phyloP scores from a whole-genome alignment of 306 rosid species.

The Ceratonia siliqua region DNA sequence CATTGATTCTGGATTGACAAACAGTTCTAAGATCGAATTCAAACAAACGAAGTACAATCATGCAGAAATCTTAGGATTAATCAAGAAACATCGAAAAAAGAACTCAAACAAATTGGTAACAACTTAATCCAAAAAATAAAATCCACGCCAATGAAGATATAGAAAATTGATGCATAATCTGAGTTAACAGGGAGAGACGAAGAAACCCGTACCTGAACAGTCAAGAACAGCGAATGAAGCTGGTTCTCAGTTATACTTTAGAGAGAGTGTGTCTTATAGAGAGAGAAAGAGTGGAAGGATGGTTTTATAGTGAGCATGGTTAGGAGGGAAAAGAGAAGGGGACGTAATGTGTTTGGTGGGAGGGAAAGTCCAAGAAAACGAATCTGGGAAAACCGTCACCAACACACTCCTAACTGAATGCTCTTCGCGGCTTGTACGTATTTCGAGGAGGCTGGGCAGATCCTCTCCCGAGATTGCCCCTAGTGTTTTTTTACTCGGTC shows the following conservation, averaged over 20 bases:
- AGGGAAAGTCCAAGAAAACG: conserved; percentile 14
- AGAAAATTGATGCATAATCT: neutral
- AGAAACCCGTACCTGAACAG: conserved; percentile 29
- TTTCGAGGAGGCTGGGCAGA: neutral
- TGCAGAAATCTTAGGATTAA: neutral
- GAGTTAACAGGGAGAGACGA: neutral
- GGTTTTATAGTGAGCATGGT: conserved; percentile 19
- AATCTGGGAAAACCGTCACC: conserved; percentile 22
- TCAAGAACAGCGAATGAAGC: neutral
- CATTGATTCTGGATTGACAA: neutral
- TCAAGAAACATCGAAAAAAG: neutral
- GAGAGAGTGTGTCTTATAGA: conserved; percentile 9
- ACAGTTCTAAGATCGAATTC: neutral
- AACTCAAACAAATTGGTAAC: neutral
- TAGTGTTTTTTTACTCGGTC: no score
- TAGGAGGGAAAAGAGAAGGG: conserved; percentile 32
- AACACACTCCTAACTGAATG: conserved; percentile 31
- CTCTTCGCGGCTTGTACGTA: neutral
- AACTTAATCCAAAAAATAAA: neutral
- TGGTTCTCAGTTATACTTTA: neutral
- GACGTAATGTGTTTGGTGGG: conserved; percentile 24
- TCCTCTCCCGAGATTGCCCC: conserved; percentile 18
- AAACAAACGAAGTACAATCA: no score
- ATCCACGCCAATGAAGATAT: neutral
- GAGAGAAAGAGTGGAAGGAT: conserved; percentile 31